Base-by-base conservation (phyloP, 1,284 basidiomycete genomes). In the Golubevia sp. region DNA sequence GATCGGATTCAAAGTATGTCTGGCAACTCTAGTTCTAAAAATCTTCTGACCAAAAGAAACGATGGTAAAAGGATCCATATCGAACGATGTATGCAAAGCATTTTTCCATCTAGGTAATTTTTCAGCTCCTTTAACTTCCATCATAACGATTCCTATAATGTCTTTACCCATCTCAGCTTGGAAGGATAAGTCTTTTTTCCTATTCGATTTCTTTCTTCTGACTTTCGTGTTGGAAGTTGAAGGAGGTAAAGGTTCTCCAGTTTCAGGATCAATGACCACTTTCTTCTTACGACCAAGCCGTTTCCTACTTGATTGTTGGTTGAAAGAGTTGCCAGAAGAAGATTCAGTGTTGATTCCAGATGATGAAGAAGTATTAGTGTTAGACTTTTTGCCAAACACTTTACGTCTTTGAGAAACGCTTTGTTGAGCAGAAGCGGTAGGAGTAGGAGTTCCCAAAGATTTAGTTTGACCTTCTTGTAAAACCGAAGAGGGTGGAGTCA, bases 131-230 rank as follows among this genome's bases (percentile, higher is more conserved):
- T 88, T 85, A 64, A 92, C 88, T 76, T 88, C 87, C 64, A 95
- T 84, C 89, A 97, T 92, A 54, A 97, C 94, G 64, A 99, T 94
- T 1, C 97, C 96, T 2, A 97, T 85, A 52, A 97, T 91, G 77
- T 97, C 94, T 62, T 89, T 87, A 21, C 84, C 83, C 56, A 79
- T 76, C 56, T 80, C 87, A 1, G 89, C 87, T 44, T 88, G 88
- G 73, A 93, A 89, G 74, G 71, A 62, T 55, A 66, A 79, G 13
- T 73, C 70, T n/a, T 63, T 64, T 20, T 55, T 57, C 18, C 64
- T 69, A 3, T 38, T 21, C 27, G 26, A n/a, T 18, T 24, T 34
- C 57, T 51, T 24, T 49, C 38, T 50, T 30, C 13, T n/a, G 25
- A 27, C 20, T 44, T 15, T 48, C 38, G 18, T 48, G 15, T 27